Evolutionary conservation across 106 monocot genomes (phyloP).

Genomic region (Apostasia ramifera): DNA sequence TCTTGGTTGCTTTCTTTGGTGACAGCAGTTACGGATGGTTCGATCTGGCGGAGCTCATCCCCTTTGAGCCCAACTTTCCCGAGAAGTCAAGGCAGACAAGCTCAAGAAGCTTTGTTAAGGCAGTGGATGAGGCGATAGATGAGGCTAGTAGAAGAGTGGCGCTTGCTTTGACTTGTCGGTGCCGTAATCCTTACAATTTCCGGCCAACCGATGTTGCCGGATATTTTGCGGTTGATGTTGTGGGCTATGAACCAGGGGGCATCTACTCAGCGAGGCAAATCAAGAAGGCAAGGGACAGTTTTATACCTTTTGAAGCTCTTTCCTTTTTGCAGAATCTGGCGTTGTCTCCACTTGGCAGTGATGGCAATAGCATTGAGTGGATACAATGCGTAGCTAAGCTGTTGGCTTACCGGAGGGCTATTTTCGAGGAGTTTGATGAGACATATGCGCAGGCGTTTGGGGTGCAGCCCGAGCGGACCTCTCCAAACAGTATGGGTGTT

Average conservation of each 20-base stretch:
- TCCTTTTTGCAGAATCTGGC: slow-evolving; percentile 36
- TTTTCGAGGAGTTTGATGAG: slow-evolving; percentile 57
- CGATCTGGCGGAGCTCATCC: slow-evolving; percentile 65
- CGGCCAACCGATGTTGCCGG: slow-evolving; percentile 24
- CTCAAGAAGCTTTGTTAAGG: slow-evolving; percentile 38
- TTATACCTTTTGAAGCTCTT: slow-evolving; percentile 32
- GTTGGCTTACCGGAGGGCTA: slow-evolving; percentile 33
- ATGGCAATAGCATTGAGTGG: slow-evolving; percentile 16
- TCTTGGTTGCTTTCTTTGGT: slow-evolving; percentile 90
- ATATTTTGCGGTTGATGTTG: slow-evolving; percentile 54
- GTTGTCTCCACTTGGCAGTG: slow-evolving; percentile 5
- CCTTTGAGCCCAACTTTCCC: slow-evolving; percentile 45
- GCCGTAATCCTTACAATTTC: slow-evolving; percentile 43
- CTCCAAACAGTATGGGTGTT: slow-evolving; percentile 5
- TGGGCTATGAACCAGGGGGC: slow-evolving; percentile 46
- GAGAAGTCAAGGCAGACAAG: slow-evolving; percentile 61
- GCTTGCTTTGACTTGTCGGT: slow-evolving; percentile 58
- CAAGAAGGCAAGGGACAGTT: slow-evolving; percentile 29
- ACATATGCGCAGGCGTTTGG: slow-evolving; percentile 70
- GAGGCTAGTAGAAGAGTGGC: slow-evolving; percentile 55
- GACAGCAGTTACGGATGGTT: slow-evolving; percentile 99
- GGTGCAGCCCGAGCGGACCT: slow-evolving; percentile 25
- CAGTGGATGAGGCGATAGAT: slow-evolving; percentile 74
- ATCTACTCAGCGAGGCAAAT: slow-evolving; percentile 63
- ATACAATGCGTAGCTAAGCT: slow-evolving; percentile 19